These are phyloP conservation scores for Vaccinium myrtillus DNA, from an alignment of 148 eudicot genomes.

Conservation along the genomic window DNA sequence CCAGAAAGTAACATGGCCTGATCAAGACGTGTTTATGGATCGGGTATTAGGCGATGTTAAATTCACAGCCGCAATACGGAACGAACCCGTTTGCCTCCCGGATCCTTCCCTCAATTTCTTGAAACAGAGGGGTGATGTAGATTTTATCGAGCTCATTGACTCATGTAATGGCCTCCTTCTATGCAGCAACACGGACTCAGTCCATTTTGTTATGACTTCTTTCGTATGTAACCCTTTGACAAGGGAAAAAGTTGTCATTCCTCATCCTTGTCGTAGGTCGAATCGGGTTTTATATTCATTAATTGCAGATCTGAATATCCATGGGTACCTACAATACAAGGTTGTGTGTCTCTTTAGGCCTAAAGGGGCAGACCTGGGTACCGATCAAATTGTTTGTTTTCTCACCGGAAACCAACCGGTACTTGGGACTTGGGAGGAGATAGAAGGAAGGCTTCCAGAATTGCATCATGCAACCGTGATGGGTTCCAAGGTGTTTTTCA, in stretches of 20 bases:
- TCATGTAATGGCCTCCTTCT: conserved; percentile 19
- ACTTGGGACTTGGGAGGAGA: too few relatives aligned
- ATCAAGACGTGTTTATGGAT: too few relatives aligned
- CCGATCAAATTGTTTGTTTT: too few relatives aligned
- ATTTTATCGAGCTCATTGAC: neutral
- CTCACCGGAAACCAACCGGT: too few relatives aligned
- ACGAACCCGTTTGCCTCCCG: too few relatives aligned
- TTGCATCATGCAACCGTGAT: conserved; percentile 1
- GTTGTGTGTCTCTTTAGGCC: neutral
- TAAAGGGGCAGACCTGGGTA: neutral
- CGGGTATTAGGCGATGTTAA: too few relatives aligned
- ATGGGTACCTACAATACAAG: neutral
- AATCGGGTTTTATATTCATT: conserved; percentile 4
- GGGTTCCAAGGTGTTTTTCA: conserved; percentile 14
- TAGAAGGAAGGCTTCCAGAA: neutral
- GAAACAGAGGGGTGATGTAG: neutral
- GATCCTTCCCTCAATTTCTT: too few relatives aligned
- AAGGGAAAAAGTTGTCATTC: neutral
- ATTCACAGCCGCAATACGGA: too few relatives aligned
- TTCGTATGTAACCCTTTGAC: neutral
- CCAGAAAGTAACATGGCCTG: neutral
- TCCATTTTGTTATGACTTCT: too few relatives aligned
- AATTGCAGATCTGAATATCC: neutral
- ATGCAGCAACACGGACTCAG: neutral
- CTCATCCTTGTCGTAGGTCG: neutral